These are phyloP conservation scores for Dendrobium officinale DNA, from an alignment of 106 monocot species.

Conservation along the genomic window DNA sequence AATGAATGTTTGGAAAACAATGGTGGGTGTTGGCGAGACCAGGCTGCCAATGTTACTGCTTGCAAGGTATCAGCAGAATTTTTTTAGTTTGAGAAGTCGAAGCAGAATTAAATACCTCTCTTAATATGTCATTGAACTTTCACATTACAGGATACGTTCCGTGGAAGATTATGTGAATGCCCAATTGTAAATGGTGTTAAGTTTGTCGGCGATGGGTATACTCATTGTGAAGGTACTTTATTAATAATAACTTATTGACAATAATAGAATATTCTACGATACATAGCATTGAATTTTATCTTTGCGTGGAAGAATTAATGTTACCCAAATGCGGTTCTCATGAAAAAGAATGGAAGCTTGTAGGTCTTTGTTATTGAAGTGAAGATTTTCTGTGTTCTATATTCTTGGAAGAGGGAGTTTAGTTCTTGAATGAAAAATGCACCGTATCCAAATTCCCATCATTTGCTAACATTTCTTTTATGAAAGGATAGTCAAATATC, in stretches of 20 bases:
- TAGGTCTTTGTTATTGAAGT: no score
- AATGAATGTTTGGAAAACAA: slow-evolving; percentile 63
- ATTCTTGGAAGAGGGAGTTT: no score
- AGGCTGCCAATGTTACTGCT: slow-evolving; percentile 39
- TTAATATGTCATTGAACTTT: background rate
- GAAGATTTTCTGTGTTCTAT: no score
- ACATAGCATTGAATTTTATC: no score
- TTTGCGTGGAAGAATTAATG: no score
- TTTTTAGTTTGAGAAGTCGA: background rate
- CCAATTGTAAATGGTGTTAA: slow-evolving; percentile 13
- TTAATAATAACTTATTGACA: background rate
- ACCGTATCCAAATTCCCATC: no score
- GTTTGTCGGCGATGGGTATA: slow-evolving; percentile 28
- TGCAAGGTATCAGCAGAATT: slow-evolving; percentile 40
- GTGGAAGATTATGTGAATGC: slow-evolving; percentile 25
- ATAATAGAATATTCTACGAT: no score
- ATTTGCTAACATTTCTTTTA: no score
- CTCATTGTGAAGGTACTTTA: slow-evolving; percentile 18
- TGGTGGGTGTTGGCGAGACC: slow-evolving; percentile 59
- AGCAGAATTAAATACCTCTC: background rate
- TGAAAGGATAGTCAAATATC: no score
- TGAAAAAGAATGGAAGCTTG: no score
- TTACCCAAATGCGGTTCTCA: no score
- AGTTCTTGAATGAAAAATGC: no score
- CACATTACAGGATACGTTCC: slow-evolving; percentile 15